Conservation (phyloP, 2,329 filamentous ascomycete species). For the Penicillium expansum region DNA sequence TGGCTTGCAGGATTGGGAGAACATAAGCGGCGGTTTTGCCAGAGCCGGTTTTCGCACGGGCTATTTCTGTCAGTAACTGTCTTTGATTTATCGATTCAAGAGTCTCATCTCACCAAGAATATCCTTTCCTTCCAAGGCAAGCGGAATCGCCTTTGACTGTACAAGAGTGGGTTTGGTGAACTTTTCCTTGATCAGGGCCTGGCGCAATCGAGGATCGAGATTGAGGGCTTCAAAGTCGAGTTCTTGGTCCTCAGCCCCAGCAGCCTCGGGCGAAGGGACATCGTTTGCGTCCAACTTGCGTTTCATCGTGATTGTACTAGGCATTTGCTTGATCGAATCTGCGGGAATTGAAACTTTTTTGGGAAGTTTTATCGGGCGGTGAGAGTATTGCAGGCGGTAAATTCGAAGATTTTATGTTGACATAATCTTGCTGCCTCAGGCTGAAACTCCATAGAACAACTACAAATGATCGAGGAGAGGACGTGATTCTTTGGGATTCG, state of each 20-base stretch:
- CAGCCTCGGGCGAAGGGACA: conserved; percentile 41
- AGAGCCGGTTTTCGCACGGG: conserved; percentile 89
- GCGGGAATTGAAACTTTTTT: conserved; percentile 15
- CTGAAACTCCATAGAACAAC: not conserved
- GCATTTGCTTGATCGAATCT: conserved; percentile 7
- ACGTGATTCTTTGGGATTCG: not conserved
- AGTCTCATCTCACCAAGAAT: conserved; percentile 58
- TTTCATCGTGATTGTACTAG: conserved; percentile 43
- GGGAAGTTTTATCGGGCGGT: conserved; percentile 39
- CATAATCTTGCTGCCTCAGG: conserved; percentile 6
- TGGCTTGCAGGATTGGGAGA: conserved; percentile 79
- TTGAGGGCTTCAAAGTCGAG: conserved; percentile 71
- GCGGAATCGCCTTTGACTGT: conserved; percentile 80
- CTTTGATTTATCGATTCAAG: too few relatives aligned
- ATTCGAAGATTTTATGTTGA: not conserved
- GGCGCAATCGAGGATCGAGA: conserved; percentile 79
- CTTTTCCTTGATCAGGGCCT: conserved; percentile 79
- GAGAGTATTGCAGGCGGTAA: conserved; percentile 30
- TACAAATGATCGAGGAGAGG: not conserved
- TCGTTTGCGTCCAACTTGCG: conserved; percentile 51
- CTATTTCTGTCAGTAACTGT: conserved; percentile 42
- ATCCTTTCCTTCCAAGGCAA: conserved; percentile 83
- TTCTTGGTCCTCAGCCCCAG: conserved; percentile 31
- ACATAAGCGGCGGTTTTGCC: conserved; percentile 98
- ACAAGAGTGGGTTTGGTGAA: conserved; percentile 86